Base-by-base conservation (phyloP, 2,329 filamentous ascomycete genomes). In the Fusarium piperis region DNA sequence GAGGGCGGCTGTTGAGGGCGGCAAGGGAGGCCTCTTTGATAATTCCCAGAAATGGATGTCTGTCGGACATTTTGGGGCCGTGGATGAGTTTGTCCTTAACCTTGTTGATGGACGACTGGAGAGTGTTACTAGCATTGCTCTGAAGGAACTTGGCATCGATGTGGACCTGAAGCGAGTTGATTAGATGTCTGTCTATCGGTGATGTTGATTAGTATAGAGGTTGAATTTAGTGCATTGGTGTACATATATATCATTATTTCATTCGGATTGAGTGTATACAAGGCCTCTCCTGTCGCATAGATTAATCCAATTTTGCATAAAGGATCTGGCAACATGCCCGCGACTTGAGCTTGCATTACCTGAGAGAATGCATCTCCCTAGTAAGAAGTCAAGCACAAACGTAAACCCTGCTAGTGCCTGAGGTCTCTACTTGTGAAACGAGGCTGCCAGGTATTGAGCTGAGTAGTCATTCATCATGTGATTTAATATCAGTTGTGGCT, bases 11-110 rank as follows among this genome's bases (percentile, higher is more conserved):
- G 62, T 58, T 8, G 68, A 73, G 30, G 70, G 65, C 6, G 70
- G 70, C 6, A 48, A 64, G 13, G 66, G 64, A 12, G 60, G 63
- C 6, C 39, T 67, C 20, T 73, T 73, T 57, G 66, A 66, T 10
- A 62, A 64, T 33, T 65, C 61, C 0, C 60, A 59, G 5, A 2
- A 57, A 10, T 72, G 68, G 66, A 41, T 51, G 56, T 60, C 51
- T 12, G 10, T 70, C 11, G 71, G 44, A 8, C 65, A 64, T 13
- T 12, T 2, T 3, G 64, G 64, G 1, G 8, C 57, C 1, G 2
- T 7, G 5, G 68, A 73, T 20, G 66, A 72, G 38, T 53, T 72
- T 15, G 18, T 73, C 2, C 51, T 73, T 20, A 48, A 67, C 8
- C 16, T 72, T 39, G 56, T 59, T 8, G 66, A 73, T 33, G 68